Evolutionary conservation across 352 stramenopile genomes (phyloP).

Genomic region (Pythium dissotocum): DNA sequence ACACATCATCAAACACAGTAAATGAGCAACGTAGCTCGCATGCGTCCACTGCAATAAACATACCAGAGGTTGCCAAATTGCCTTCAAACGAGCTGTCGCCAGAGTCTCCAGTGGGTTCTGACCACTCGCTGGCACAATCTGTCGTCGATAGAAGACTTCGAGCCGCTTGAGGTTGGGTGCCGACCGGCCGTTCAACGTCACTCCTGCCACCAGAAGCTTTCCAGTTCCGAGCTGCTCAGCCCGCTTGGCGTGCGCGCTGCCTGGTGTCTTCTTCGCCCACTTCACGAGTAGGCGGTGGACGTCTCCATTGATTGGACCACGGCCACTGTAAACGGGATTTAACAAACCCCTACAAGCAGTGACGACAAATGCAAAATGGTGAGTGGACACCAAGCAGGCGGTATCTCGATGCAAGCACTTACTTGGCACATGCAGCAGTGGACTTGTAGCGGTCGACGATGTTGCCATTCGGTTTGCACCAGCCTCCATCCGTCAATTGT

Average conservation of each 20-base stretch:
- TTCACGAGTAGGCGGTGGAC: slow-evolving; percentile 69
- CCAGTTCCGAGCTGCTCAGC: slow-evolving; percentile 27
- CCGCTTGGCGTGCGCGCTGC: slow-evolving; percentile 23
- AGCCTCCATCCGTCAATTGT: slow-evolving; percentile 73
- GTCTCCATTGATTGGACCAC: slow-evolving; percentile 55
- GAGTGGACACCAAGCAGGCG: not conserved
- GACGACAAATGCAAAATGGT: not conserved
- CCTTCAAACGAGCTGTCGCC: slow-evolving; percentile 18
- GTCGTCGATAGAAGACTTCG: slow-evolving; percentile 65
- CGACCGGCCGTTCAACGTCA: slow-evolving; percentile 44
- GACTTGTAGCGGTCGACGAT: slow-evolving; percentile 78
- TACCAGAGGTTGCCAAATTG: slow-evolving; percentile 22
- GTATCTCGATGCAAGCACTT: slow-evolving; percentile 13
- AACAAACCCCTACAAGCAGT: slow-evolving; percentile 49
- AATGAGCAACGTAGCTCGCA: not conserved
- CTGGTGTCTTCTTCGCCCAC: slow-evolving; percentile 47
- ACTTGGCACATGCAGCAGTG: slow-evolving; percentile 82
- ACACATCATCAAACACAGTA: not conserved
- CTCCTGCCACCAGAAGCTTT: slow-evolving; percentile 55
- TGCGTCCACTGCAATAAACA: not conserved
- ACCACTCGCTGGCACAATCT: slow-evolving; percentile 20
- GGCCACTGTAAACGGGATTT: slow-evolving; percentile 52
- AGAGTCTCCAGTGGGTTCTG: slow-evolving; percentile 28
- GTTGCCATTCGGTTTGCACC: slow-evolving; percentile 58
- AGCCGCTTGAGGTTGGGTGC: slow-evolving; percentile 58